These are phyloP conservation scores for Blastobotrys proliferans DNA, from an alignment of 1,139 yeast species.

Conservation along the genomic window DNA sequence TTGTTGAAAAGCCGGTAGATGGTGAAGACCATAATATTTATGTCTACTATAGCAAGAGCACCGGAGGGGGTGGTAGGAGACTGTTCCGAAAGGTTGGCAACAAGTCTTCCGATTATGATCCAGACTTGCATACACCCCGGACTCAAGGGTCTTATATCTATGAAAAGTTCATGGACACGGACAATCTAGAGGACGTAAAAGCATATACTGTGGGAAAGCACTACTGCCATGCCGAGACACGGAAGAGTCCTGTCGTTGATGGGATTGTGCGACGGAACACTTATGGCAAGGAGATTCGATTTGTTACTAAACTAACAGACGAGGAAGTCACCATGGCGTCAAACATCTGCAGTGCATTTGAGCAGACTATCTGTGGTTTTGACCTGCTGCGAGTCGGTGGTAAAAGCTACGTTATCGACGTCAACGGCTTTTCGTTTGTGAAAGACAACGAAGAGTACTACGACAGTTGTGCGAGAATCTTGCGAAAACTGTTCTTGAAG, in stretches of 20 bases:
- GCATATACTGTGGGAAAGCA: slow-evolving; percentile 93
- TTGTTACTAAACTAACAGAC: slow-evolving; percentile 70
- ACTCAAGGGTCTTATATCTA: slow-evolving; percentile 89
- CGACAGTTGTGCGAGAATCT: slow-evolving; percentile 73
- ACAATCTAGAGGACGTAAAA: slow-evolving; percentile 96
- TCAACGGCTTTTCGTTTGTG: slow-evolving; percentile 96
- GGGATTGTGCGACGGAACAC: slow-evolving; percentile 97
- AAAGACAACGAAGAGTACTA: slow-evolving; percentile 87
- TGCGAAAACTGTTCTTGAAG: slow-evolving; percentile 65
- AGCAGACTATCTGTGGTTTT: slow-evolving; percentile 97
- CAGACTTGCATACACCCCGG: slow-evolving; percentile 67
- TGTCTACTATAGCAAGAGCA: slow-evolving; percentile 80
- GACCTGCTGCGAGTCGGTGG: slow-evolving; percentile 89
- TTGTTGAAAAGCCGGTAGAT: slow-evolving; percentile 97
- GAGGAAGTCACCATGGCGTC: slow-evolving; percentile 79
- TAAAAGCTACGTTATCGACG: slow-evolving; percentile 89
- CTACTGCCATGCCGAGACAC: slow-evolving; percentile 95
- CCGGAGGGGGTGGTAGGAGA: slow-evolving; percentile 97
- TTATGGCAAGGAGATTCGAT: slow-evolving; percentile 94
- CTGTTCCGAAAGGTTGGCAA: slow-evolving; percentile 95
- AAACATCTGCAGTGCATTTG: slow-evolving; percentile 68
- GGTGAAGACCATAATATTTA: slow-evolving; percentile 98
- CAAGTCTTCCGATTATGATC: slow-evolving; percentile 95
- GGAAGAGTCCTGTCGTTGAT: slow-evolving; percentile 98
- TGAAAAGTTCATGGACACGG: slow-evolving; percentile 96